Percentiles rank a stretch among this genome's conserved stretches.
Conservation (phyloP, 1,139 yeast genomes). For the Hyphopichia buzzinii region DNA sequence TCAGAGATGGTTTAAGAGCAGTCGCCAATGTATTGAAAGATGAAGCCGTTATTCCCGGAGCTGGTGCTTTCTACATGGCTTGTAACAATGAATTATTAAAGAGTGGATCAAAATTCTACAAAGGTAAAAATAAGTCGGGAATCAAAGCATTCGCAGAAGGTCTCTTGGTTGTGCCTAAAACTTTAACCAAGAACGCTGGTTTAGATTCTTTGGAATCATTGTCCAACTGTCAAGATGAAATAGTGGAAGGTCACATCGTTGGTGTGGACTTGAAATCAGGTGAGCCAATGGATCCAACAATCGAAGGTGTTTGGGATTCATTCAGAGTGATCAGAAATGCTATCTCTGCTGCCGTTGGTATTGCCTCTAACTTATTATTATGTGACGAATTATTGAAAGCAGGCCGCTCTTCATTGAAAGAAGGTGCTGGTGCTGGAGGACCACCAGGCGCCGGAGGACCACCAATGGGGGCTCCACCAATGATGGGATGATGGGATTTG, state of each 20-base stretch:
- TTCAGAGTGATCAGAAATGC: slow-evolving; percentile 93
- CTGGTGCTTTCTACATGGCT: slow-evolving; percentile 91
- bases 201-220: slow-evolving; percentile 89
- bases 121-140: slow-evolving; percentile 89
- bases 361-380: slow-evolving; percentile 84
- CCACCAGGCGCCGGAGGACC: slow-evolving; percentile 15
- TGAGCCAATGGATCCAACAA: slow-evolving; percentile 92
- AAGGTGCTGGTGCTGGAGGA: slow-evolving; percentile 28
- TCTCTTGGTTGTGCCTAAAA: slow-evolving; percentile 85
- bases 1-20: slow-evolving; percentile 93
- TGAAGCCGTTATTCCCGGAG: slow-evolving; percentile 87
- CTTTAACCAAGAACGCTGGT: slow-evolving; percentile 90
- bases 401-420: slow-evolving; percentile 87
- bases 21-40: slow-evolving; percentile 91
- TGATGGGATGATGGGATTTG: slow-evolving; percentile 9
- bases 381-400: slow-evolving; percentile 97
- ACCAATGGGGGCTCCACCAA: slow-evolving; percentile 13
- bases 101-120: slow-evolving; percentile 55
- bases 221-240: slow-evolving; percentile 87
- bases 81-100: slow-evolving; percentile 66
- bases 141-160: slow-evolving; percentile 93
- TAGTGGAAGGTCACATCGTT: slow-evolving; percentile 75
- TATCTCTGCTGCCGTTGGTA: slow-evolving; percentile 87
- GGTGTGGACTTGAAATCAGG: slow-evolving; percentile 92
- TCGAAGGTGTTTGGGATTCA: slow-evolving; percentile 96